Evolutionary conservation across 139 green algal species (phyloP).

Genomic region (Chlorella sorokiniana): DNA sequence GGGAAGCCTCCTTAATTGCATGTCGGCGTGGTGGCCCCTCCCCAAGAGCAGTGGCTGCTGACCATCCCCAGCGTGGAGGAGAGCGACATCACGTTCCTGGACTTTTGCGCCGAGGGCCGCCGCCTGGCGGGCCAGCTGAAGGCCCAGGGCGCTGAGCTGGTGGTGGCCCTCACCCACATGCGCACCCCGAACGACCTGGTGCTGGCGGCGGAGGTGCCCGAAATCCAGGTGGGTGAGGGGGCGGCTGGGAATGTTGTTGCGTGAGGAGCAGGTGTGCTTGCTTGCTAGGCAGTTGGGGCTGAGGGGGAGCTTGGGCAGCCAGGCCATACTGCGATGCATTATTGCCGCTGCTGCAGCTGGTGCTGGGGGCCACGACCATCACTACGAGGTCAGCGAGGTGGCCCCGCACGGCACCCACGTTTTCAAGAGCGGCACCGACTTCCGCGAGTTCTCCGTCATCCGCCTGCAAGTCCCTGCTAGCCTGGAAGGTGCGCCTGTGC

Average conservation of each 20-base stretch:
- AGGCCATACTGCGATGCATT: background rate
- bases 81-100: conserved; percentile 63
- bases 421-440: conserved; percentile 71
- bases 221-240: conserved; percentile 10
- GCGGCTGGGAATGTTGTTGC: background rate
- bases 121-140: conserved; percentile 49
- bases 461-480: background rate
- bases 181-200: conserved; percentile 71
- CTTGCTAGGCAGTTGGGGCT: background rate
- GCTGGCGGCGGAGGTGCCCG: conserved; percentile 55
- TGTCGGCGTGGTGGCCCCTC: background rate
- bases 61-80: conserved; percentile 57
- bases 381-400: conserved; percentile 45
- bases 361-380: conserved; percentile 84
- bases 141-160: conserved; percentile 62
- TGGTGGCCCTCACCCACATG: conserved; percentile 87
- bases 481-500: background rate
- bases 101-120: conserved; percentile 69
- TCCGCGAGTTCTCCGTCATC: conserved; percentile 45
- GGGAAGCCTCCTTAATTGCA: background rate
- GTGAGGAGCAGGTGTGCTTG: background rate
- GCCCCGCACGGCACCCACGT: conserved; percentile 66
- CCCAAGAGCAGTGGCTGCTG: conserved; percentile 64
- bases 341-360: conserved; percentile 53
- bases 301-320: background rate